These are phyloP conservation scores for Cryptococcus sp. DNA, from an alignment of 1,284 basidiomycete genomes.

Conservation along the genomic window DNA sequence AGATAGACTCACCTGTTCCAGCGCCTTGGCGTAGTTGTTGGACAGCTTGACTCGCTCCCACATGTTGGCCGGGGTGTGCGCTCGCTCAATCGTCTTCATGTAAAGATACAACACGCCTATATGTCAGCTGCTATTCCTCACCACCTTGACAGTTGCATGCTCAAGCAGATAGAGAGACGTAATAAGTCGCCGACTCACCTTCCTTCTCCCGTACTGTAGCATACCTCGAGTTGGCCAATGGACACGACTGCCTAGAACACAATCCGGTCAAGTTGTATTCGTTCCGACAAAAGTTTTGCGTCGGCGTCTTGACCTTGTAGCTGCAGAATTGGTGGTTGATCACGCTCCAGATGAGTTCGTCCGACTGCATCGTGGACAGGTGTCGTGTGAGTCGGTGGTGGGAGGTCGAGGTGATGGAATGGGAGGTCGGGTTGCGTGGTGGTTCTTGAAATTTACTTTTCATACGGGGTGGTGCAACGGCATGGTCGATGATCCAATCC, in stretches of 20 bases:
- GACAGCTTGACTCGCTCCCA: constrained; percentile 95
- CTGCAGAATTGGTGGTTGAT: constrained; percentile 89
- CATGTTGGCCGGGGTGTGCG: constrained; percentile 90
- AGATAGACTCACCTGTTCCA: constrained; percentile 67
- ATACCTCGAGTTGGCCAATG: constrained; percentile 92
- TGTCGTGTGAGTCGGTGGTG: too few relatives aligned
- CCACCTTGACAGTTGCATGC: background rate
- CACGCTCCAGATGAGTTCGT: constrained; percentile 93
- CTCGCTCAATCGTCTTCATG: constrained; percentile 95
- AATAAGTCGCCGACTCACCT: constrained; percentile 52
- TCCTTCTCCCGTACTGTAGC: constrained; percentile 95
- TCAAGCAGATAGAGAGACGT: background rate
- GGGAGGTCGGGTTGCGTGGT: too few relatives aligned
- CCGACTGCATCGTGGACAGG: constrained; percentile 54
- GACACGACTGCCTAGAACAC: constrained; percentile 93
- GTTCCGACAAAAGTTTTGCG: constrained; percentile 97
- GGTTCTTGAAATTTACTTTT: too few relatives aligned
- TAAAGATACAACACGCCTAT: constrained; percentile 87
- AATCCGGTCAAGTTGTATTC: constrained; percentile 99
- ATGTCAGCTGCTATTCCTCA: background rate
- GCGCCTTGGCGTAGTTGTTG: constrained; percentile 87
- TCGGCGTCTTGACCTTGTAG: constrained; percentile 93
- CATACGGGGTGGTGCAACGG: too few relatives aligned
- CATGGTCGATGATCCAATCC: too few relatives aligned
- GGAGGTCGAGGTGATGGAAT: too few relatives aligned